A percentile compares a stretch with the other conserved stretches of the same genome.
These are phyloP conservation scores for Ilyonectria sp. DNA, from an alignment of 2,329 filamentous ascomycete species.

Conservation along the genomic window DNA sequence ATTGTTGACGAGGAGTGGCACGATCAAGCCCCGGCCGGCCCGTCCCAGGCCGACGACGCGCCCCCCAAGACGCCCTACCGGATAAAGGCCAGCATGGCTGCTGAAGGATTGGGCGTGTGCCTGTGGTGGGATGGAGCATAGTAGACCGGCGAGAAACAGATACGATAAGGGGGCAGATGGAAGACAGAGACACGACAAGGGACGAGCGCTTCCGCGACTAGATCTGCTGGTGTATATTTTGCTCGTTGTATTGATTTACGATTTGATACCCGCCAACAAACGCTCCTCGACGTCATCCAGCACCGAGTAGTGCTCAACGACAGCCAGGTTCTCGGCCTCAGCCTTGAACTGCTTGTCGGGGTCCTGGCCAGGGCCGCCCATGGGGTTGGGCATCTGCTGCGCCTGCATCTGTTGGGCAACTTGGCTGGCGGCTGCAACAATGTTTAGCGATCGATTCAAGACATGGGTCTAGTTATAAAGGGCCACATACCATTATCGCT, in stretches of 20 bases:
- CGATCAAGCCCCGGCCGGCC: slow-evolving; percentile 84
- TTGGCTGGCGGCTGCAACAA: slow-evolving; percentile 82
- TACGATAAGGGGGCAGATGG: not conserved
- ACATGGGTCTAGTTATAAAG: slow-evolving; percentile 19
- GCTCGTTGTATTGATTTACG: slow-evolving; percentile 53
- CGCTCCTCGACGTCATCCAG: slow-evolving; percentile 90
- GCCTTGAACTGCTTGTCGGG: slow-evolving; percentile 94
- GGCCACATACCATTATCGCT: slow-evolving; percentile 87
- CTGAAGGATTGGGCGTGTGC: slow-evolving; percentile 73
- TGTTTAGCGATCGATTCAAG: not conserved
- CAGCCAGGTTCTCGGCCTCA: slow-evolving; percentile 95
- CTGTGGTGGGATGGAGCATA: slow-evolving; percentile 72
- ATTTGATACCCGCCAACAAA: slow-evolving; percentile 72
- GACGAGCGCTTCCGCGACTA: slow-evolving; percentile 39
- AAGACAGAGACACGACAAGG: slow-evolving; percentile 13
- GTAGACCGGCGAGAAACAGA: slow-evolving; percentile 34
- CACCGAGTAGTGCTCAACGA: slow-evolving; percentile 94
- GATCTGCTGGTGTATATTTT: slow-evolving; percentile 46
- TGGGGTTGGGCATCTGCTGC: slow-evolving; percentile 66
- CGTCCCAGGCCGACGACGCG: slow-evolving; percentile 72
- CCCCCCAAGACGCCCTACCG: slow-evolving; percentile 79
- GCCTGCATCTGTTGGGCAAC: slow-evolving; percentile 91
- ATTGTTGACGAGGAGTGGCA: slow-evolving; percentile 93
- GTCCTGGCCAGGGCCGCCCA: slow-evolving; percentile 94
- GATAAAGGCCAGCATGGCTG: slow-evolving; percentile 76